phyloP scores from a whole-genome alignment of 176 grass and related monocot species.

The Paspalum notatum region DNA sequence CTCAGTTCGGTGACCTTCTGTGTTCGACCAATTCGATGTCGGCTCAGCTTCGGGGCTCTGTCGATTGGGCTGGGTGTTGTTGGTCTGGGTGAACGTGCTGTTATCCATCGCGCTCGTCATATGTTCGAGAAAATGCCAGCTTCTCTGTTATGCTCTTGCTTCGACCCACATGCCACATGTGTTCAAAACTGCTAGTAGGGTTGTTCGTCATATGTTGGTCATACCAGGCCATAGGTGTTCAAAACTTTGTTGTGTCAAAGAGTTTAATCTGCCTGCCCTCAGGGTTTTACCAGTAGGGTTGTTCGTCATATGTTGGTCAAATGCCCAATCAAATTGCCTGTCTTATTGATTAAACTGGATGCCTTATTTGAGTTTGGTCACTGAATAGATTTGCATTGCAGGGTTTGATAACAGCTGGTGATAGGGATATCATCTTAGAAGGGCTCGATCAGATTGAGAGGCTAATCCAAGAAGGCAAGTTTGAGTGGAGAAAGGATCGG shows the following conservation, averaged over 20 bases:
- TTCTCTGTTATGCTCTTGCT: neutral
- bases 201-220: too few species aligned
- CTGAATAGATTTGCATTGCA: conserved; percentile 50
- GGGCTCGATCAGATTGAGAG: conserved; percentile 90
- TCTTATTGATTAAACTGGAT: neutral
- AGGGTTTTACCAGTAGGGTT: neutral
- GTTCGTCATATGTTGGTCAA: conserved; percentile 2
- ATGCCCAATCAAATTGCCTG: neutral
- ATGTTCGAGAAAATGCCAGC: conserved; percentile 44
- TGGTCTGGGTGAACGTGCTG: neutral
- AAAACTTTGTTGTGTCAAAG: neutral
- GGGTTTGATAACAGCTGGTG: conserved; percentile 81
- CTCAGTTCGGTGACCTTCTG: neutral
- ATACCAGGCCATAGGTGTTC: too few species aligned
- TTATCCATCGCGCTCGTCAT: conserved; percentile 13
- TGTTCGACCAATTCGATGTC: neutral
- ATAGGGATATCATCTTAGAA: conserved; percentile 77
- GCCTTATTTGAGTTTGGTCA: neutral
- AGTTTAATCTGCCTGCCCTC: neutral
- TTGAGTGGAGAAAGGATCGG: conserved; percentile 85
- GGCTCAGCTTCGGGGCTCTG: neutral
- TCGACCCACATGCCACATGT: neutral
- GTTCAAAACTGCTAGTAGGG: neutral
- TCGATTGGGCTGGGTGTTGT: neutral
- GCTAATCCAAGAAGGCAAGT: conserved; percentile 79